phyloP scores from a whole-genome alignment of 1,284 basidiomycete species.

The Anthracocystis walkeri region DNA sequence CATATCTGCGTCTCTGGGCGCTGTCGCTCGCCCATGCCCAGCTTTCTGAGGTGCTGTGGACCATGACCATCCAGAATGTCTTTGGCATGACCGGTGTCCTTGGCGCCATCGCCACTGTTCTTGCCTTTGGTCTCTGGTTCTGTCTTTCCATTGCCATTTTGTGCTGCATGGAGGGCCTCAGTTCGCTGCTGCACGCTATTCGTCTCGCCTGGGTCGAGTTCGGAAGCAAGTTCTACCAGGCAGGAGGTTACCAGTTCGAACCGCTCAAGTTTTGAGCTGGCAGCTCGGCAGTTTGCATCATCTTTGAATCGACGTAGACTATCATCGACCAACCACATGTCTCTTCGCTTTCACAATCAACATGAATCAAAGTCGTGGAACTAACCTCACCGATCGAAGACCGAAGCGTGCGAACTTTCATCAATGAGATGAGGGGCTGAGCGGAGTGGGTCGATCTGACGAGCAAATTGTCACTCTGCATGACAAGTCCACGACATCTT shows the following conservation, averaged over 20 bases:
- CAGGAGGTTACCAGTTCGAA: constrained; percentile 77
- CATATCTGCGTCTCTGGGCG: constrained; percentile 98
- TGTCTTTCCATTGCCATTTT: constrained; percentile 76
- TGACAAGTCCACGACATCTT: too few species aligned
- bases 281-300: not conserved
- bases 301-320: not conserved
- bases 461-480: not conserved
- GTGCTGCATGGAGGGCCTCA: constrained; percentile 90
- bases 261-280: constrained; percentile 56
- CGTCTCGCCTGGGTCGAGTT: constrained; percentile 98
- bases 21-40: constrained; percentile 97
- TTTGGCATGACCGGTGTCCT: constrained; percentile 71
- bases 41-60: constrained; percentile 83
- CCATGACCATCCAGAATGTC: constrained; percentile 68
- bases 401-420: not conserved
- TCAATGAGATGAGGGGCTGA: not conserved
- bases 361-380: constrained; percentile 10
- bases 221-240: constrained; percentile 95
- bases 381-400: not conserved
- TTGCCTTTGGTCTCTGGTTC: constrained; percentile 86
- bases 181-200: constrained; percentile 87
- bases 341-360: not conserved
- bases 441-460: not conserved
- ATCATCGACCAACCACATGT: not conserved
- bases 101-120: constrained; percentile 74